Percentiles rank a stretch among this genome's conserved stretches.
Evolutionary conservation across 2,329 filamentous ascomycete species (phyloP).

Genomic region (Hypoxylon sp.): DNA sequence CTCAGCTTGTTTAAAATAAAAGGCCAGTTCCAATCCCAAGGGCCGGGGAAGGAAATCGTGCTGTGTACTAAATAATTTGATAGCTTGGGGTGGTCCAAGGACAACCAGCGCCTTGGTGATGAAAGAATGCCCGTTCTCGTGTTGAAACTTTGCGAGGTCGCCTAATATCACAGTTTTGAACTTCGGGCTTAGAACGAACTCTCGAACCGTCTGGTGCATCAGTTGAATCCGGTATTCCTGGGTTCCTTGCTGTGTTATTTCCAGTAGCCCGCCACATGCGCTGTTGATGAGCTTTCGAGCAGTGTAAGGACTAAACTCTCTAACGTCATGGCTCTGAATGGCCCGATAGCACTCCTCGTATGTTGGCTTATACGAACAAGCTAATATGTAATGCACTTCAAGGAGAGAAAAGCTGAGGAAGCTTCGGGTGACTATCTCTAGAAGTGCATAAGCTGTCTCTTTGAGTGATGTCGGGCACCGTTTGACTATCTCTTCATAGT

Average conservation of each 20-base stretch:
- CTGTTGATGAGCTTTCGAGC: conserved; percentile 1
- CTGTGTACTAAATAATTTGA: background rate
- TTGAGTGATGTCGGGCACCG: background rate
- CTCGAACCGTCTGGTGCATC: conserved; percentile 8
- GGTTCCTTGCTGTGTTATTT: background rate
- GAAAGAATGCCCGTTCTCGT: conserved; percentile 11
- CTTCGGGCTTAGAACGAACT: conserved; percentile 1
- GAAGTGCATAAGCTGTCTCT: conserved; percentile 1
- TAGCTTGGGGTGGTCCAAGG: background rate
- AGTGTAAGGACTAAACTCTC: background rate
- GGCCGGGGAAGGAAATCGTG: background rate
- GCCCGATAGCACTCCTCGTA: background rate
- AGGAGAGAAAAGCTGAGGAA: background rate
- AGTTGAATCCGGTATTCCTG: conserved; percentile 5
- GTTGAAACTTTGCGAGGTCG: background rate
- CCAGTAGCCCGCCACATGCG: background rate
- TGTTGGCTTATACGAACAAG: background rate
- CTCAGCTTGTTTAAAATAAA: background rate
- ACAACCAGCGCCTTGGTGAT: background rate
- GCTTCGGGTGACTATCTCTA: conserved; percentile 4
- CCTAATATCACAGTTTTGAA: conserved; percentile 4
- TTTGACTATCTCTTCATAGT: conserved; percentile 8
- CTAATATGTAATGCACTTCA: background rate
- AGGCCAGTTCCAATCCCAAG: background rate
- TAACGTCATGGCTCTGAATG: background rate